Evolutionary conservation across 2,329 filamentous ascomycete species (phyloP).

Genomic region (Fusarium anthophilum): DNA sequence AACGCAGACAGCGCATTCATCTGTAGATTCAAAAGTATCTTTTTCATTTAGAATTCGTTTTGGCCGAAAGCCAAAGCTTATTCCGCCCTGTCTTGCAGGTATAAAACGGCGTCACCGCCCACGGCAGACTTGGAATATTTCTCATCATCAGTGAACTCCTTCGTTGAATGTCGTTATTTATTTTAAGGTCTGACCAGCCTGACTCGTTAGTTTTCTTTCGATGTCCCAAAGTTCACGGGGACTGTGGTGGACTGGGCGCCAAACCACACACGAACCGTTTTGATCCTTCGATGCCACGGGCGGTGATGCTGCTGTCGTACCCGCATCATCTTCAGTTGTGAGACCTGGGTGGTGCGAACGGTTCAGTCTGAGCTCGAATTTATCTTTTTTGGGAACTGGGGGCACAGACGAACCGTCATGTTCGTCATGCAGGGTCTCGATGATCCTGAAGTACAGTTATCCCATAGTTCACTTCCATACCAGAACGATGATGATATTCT

Average conservation of each 20-base stretch:
- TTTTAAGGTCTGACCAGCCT: neutral
- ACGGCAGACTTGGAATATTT: fast-evolving
- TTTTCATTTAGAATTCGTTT: fast-evolving
- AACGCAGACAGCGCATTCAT: fast-evolving
- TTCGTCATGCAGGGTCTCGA: neutral
- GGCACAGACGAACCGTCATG: neutral
- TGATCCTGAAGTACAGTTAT: neutral
- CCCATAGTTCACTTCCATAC: neutral
- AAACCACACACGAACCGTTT: neutral
- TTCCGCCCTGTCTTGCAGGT: fast-evolving
- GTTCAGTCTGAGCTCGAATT: neutral
- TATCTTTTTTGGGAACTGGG: neutral
- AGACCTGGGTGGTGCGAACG: neutral
- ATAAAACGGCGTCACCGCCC: neutral
- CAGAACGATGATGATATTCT: neutral
- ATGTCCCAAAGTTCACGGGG: fast-evolving
- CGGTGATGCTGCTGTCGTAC: neutral
- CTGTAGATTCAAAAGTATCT: fast-evolving
- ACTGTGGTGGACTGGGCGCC: fast-evolving
- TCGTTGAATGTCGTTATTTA: no score
- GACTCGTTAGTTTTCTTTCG: neutral
- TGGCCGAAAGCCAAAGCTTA: neutral
- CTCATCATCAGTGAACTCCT: no score
- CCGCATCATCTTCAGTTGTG: neutral
- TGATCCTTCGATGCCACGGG: neutral